Evolutionary conservation across 495 filamentous ascomycete genomes (phyloP).

Genomic region (Entonaema liquescens): DNA sequence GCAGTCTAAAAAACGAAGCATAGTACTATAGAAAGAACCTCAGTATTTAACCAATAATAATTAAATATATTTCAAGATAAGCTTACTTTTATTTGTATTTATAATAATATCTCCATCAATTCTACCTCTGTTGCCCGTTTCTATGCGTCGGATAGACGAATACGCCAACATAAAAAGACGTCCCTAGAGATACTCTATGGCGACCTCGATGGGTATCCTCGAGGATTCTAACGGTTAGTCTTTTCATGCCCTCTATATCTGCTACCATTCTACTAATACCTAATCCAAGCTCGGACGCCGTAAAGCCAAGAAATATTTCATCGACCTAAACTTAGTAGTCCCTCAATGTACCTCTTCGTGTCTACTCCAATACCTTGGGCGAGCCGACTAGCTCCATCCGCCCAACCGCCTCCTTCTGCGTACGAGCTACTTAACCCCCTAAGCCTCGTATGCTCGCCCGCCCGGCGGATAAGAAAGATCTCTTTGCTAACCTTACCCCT

Average conservation of each 20-base stretch:
- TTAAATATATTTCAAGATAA: not conserved
- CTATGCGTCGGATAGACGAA: not conserved
- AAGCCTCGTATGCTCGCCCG: constrained; percentile 67
- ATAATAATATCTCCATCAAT: not conserved
- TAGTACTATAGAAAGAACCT: too few relatives aligned
- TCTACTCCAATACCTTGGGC: constrained; percentile 91
- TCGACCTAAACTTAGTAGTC: constrained; percentile 76
- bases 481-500: constrained; percentile 61
- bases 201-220: not conserved
- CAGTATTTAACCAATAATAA: not conserved
- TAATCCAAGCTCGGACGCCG: constrained; percentile 1
- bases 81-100: not conserved
- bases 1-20: too few relatives aligned
- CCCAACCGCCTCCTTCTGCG: constrained; percentile 54
- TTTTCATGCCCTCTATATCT: not conserved
- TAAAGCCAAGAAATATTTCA: constrained; percentile 46
- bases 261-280: not conserved
- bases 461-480: constrained; percentile 80
- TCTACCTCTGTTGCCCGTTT: not conserved
- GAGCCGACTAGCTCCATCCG: constrained; percentile 70
- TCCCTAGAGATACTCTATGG: not conserved
- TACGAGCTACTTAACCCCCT: constrained; percentile 52
- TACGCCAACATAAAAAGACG: not conserved
- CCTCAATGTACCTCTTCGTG: constrained; percentile 86
- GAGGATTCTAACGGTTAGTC: not conserved